Evolutionary conservation across 2,329 filamentous ascomycete species (phyloP), one percentile per base, ranked within the genome.

Genomic region (Colletotrichum tofieldiae): DNA sequence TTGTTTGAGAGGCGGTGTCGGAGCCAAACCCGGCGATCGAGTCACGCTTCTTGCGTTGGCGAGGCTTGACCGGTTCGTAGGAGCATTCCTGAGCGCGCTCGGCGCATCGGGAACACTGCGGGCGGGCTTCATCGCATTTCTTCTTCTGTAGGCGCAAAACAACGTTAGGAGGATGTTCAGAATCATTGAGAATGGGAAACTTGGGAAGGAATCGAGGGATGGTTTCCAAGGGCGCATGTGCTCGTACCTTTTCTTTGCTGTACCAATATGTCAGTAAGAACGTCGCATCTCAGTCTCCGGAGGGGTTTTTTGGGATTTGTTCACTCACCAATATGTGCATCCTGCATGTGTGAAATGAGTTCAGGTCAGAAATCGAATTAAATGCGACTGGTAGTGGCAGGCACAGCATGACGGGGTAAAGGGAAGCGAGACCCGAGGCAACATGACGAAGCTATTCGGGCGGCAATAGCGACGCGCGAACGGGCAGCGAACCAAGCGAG

Each of bases 161-260:
- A 20, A 35, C 62, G 55, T 64, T 51, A 73, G 59, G 55, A 3
- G 20, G 7, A 39, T 11, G 45, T 60, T 14, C n/a, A 18, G 7
- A 12, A 16, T 49, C 12, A 35, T 41, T 6, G 11, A 9, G n/a
- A 60, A 51, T 1, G 20, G 23, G 39, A 9, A 23, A 54, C 1
- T 18, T n/a, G 20, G n/a, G 18, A 32, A 20, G 39, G 5, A 54
- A 41, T 47, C 29, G 26, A 41, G 47, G 29, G 49, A 14, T 23
- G 14, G 29, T 11, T 26, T 18, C 9, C 35, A 26, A 39, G 54
- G 7, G 54, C 4, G 6, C 9, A 12, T 14, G 6, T 11, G 54
- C 26, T 78, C 81, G 74, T 84, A 88, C 87, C 84, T 89, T 89
- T 78, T 88, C 86, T 78, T 88, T 89, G 75, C 87, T 89, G 68